A percentile compares a stretch with the other conserved stretches of the same genome.
phyloP scores from a whole-genome alignment of 805 yeast species.

The Kodamaea sagamina region DNA sequence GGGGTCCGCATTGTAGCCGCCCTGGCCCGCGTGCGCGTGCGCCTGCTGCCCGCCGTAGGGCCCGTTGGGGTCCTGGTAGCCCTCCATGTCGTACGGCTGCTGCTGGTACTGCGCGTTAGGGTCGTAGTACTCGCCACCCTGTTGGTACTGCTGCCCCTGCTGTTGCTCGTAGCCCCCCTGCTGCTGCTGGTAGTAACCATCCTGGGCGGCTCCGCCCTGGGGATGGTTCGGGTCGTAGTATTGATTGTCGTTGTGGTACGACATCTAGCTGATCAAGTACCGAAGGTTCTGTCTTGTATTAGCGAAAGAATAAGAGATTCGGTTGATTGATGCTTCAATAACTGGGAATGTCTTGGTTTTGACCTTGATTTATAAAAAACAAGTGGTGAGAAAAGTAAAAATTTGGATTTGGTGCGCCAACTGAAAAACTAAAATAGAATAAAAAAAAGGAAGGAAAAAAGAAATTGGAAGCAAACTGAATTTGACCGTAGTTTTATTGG shows the following conservation, averaged over 20 bases:
- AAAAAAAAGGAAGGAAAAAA: constrained; percentile 7
- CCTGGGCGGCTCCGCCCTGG: constrained; percentile 27
- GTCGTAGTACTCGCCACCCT: constrained; percentile 52
- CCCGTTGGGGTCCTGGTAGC: constrained; percentile 42
- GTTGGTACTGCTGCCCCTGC: constrained; percentile 24
- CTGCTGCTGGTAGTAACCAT: constrained; percentile 30
- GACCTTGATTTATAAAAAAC: constrained; percentile 1
- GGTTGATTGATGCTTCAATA: not conserved
- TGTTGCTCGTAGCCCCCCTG: constrained; percentile 42
- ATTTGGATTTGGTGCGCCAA: not conserved
- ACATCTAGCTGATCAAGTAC: constrained; percentile 41
- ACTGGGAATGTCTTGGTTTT: not conserved
- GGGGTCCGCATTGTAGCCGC: constrained; percentile 47
- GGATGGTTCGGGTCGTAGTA: constrained; percentile 37
- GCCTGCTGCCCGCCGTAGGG: constrained; percentile 23
- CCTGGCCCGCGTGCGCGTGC: constrained; percentile 51
- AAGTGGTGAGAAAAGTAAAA: constrained; percentile 1
- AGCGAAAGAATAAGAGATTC: not conserved
- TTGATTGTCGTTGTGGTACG: constrained; percentile 58
- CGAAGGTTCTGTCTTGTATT: not conserved
- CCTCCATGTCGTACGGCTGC: constrained; percentile 51
- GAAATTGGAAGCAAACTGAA: constrained; percentile 9
- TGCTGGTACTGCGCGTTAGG: constrained; percentile 49
- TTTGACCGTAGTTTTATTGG: no score
- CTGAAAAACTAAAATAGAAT: constrained; percentile 1